Percentiles rank a stretch among this genome's conserved stretches.
phyloP scores from a whole-genome alignment of 257 asterid genomes.

The Thymus quinquecostatus region DNA sequence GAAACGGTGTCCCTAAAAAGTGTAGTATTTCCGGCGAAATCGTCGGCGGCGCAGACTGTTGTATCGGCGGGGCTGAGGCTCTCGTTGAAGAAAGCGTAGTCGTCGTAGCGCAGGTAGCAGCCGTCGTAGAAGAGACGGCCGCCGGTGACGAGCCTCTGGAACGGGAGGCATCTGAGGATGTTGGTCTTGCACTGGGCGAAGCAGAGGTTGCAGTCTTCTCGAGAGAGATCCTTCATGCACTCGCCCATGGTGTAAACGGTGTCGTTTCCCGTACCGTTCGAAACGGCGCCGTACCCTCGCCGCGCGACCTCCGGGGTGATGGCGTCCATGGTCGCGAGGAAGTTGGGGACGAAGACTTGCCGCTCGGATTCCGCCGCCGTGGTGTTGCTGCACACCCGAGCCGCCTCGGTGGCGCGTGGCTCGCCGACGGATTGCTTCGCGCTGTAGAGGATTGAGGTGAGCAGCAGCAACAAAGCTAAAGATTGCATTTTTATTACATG shows the following conservation, averaged over 20 bases:
- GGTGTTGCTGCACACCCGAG: conserved; percentile 51
- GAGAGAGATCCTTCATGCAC: conserved; percentile 72
- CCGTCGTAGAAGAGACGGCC: conserved; percentile 67
- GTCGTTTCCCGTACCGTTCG: conserved; percentile 53
- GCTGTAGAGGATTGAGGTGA: conserved; percentile 8
- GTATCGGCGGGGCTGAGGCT: conserved; percentile 49
- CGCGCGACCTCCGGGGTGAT: conserved; percentile 39
- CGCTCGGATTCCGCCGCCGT: conserved; percentile 49
- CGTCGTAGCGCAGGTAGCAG: conserved; percentile 65
- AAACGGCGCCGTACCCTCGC: conserved; percentile 44
- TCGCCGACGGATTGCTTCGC: conserved; percentile 36
- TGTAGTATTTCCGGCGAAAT: conserved; percentile 50
- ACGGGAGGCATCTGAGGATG: conserved; percentile 54
- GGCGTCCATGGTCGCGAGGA: conserved; percentile 58
- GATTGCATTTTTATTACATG: conserved; percentile 22
- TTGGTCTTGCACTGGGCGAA: conserved; percentile 61
- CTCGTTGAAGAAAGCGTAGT: conserved; percentile 62
- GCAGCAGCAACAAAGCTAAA: not conserved
- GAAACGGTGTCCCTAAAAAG: conserved; percentile 46
- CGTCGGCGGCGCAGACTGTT: conserved; percentile 51
- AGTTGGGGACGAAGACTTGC: conserved; percentile 43
- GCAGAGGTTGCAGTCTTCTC: conserved; percentile 59
- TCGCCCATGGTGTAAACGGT: conserved; percentile 65
- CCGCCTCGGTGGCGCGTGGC: conserved; percentile 64
- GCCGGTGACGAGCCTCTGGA: conserved; percentile 48